Base-by-base conservation (phyloP, 176 grass and related monocot species). In the Triticum dicoccoides region DNA sequence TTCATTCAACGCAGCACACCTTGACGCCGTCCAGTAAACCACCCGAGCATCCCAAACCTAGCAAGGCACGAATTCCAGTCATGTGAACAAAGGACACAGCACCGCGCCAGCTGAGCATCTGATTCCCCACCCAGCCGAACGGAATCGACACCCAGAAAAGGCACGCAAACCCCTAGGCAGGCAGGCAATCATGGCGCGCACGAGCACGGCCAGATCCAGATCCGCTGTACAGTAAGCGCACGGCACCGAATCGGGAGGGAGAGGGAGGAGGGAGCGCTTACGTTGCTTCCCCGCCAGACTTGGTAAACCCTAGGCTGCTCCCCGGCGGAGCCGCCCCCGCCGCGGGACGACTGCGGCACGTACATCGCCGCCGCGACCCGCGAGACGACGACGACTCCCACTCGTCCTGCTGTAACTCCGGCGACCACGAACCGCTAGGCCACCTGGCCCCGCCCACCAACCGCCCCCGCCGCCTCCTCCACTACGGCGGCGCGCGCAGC, bases 211-310 rank as follows among this genome's bases (percentile, higher is more conserved):
- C 86, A 95, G 93, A 95, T 95, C 93, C 88, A 89, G 89, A 95
- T 75, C 91, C 80, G 79, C 39, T 21, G 71, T 69, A 77, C 64
- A 30, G 47, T 3, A 21, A 0, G 35, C 82, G 30, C 82, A 71
- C 70, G 13, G 45, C 74, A 85, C 24, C 72, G 49, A 81, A 38
- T 29, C 17, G 61, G 21, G 11, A 12, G 13, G 35, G 66, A 35
- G 14, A 39, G 23, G 79, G 12, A 70, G 29, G 25, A n/a, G 8
- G 25, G 71, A 18, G 51, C 12, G 87, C 97, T 99, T 91, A 99
- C 97, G 88, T 99, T 99, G 92, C 90, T 99, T 58, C 94, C 97
- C 78, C 75, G 87, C 97, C 97, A 99, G 33, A 86, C 97, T 82
- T 96, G 59, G 83, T 92, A 99, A 89, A 99, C 90, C 92, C 97